A percentile compares a stretch with the other conserved stretches of the same genome.
Evolutionary conservation across 208 protist genomes (phyloP).

Genomic region (Trypanosoma vivax): DNA sequence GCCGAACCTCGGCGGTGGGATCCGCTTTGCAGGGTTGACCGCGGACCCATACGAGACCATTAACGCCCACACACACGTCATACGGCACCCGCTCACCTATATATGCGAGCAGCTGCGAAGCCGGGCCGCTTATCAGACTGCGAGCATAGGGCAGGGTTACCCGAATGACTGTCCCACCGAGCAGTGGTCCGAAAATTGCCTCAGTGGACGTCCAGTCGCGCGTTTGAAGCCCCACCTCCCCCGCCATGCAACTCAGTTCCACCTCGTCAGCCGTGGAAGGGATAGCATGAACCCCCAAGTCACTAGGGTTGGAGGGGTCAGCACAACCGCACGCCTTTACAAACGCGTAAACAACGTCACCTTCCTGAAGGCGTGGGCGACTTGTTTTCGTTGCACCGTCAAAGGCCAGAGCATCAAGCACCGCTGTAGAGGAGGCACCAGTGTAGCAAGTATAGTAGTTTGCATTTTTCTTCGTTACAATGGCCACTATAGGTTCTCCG

Average conservation of each 20-base stretch:
- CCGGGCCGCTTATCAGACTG: constrained; percentile 46
- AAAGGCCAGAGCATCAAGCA: constrained; percentile 70
- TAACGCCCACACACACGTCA: constrained; percentile 68
- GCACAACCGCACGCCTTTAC: constrained; percentile 27
- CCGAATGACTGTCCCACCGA: constrained; percentile 55
- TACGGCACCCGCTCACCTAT: constrained; percentile 63
- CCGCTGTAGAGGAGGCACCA: constrained; percentile 31
- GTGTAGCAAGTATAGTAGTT: constrained; percentile 69
- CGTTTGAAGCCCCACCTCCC: constrained; percentile 56
- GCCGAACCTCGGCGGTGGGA: constrained; percentile 31
- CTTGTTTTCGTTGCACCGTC: constrained; percentile 81
- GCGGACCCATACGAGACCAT: constrained; percentile 78
- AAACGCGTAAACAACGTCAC: constrained; percentile 72
- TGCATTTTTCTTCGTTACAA: constrained; percentile 42
- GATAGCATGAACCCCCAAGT: background rate
- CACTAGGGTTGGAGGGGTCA: background rate
- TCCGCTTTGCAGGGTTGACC: constrained; percentile 44
- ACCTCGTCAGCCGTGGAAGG: constrained; percentile 26
- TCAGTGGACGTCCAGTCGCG: constrained; percentile 82
- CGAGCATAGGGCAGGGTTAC: constrained; percentile 61
- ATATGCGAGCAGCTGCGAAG: constrained; percentile 48
- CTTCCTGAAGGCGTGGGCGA: constrained; percentile 59
- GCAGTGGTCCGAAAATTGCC: constrained; percentile 67
- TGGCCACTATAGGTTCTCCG: constrained; percentile 69
- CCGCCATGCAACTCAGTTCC: constrained; percentile 70